Conservation (phyloP, 1,139 yeast species). For the Yamadazyma songkhlaensis region DNA sequence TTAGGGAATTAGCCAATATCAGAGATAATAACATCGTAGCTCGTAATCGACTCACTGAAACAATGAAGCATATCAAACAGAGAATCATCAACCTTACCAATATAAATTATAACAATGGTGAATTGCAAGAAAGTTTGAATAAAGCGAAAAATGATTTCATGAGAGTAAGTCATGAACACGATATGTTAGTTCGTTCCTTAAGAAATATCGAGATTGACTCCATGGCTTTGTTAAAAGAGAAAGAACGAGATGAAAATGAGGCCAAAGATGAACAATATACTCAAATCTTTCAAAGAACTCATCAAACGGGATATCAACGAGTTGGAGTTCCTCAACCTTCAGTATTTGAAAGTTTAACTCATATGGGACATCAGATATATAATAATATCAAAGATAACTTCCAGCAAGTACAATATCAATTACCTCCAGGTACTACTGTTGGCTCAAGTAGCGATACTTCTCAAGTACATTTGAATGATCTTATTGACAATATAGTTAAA, state of each 20-base stretch:
- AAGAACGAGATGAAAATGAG: too few relatives aligned
- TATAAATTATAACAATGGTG: not conserved
- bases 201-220: too few relatives aligned
- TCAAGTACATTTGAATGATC: conserved; percentile 4
- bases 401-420: not conserved
- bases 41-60: too few relatives aligned
- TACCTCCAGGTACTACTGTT: not conserved
- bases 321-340: not conserved
- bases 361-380: not conserved
- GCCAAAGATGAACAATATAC: too few relatives aligned
- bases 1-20: not conserved
- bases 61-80: too few relatives aligned
- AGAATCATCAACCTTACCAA: not conserved
- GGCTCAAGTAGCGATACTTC: not conserved
- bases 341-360: not conserved
- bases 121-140: not conserved
- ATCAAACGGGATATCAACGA: too few relatives aligned
- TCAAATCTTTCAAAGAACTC: too few relatives aligned
- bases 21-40: not conserved
- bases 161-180: too few relatives aligned
- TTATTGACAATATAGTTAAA: conserved; percentile 66
- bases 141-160: not conserved
- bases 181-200: too few relatives aligned
- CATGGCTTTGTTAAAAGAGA: too few relatives aligned
- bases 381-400: too few relatives aligned